phyloP scores from a whole-genome alignment of 2,329 filamentous ascomycete species.

The Onygenales sp. region DNA sequence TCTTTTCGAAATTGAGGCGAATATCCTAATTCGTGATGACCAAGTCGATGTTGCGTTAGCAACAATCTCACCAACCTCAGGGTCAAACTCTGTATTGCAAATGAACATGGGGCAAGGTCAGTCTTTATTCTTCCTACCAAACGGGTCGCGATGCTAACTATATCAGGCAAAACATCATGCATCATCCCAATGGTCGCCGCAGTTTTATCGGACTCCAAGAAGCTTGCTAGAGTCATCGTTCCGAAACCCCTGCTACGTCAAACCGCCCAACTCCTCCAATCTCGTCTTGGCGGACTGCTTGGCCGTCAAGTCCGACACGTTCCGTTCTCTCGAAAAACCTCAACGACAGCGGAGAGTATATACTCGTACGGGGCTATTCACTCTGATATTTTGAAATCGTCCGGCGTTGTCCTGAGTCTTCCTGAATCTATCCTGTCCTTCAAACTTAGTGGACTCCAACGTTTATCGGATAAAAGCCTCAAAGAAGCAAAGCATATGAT shows the following conservation, averaged over 20 bases:
- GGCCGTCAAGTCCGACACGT: conserved; percentile 46
- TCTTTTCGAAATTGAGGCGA: conserved; percentile 55
- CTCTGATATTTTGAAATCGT: too few relatives aligned
- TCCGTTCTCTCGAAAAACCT: conserved; percentile 44
- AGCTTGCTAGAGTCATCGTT: conserved; percentile 49
- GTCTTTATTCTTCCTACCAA: too few relatives aligned
- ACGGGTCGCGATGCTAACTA: too few relatives aligned
- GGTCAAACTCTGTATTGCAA: conserved; percentile 51
- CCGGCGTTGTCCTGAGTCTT: conserved; percentile 46
- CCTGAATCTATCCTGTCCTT: conserved; percentile 60
- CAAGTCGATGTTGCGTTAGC: conserved; percentile 55
- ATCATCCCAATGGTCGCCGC: conserved; percentile 58
- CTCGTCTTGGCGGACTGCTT: conserved; percentile 48
- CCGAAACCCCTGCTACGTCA: conserved; percentile 53
- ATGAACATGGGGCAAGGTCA: conserved; percentile 59
- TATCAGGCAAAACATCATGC: conserved; percentile 49
- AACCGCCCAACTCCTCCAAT: conserved; percentile 48
- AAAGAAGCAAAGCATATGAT: conserved; percentile 41
- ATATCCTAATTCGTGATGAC: conserved; percentile 51
- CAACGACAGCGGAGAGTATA: too few relatives aligned
- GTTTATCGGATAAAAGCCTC: conserved; percentile 39
- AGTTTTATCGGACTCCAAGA: conserved; percentile 40
- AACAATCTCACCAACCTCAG: conserved; percentile 46
- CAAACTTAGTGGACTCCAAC: conserved; percentile 51
- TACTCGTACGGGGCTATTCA: too few relatives aligned